Conservation (phyloP, 2,329 filamentous ascomycete species). For the Amphichorda felina region DNA sequence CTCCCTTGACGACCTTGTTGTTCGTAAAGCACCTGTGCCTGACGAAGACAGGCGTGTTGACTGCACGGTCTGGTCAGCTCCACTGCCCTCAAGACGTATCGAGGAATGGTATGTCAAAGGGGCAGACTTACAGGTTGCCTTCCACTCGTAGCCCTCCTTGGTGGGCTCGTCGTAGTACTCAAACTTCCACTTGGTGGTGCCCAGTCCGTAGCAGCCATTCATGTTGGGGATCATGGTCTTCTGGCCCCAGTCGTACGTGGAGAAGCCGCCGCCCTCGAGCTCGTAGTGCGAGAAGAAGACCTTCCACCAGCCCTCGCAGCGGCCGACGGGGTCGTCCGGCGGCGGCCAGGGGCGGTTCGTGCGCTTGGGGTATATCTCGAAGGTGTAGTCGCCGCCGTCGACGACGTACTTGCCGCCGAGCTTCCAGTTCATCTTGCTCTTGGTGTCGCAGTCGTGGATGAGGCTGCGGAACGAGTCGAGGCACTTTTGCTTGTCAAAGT, state of each 20-base stretch:
- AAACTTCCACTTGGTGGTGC: slow-evolving; percentile 12
- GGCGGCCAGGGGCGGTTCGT: slow-evolving; percentile 9
- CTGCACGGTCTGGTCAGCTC: background rate
- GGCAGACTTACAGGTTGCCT: slow-evolving; percentile 5
- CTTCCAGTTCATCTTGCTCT: slow-evolving; percentile 19
- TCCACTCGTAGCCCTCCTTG: slow-evolving; percentile 11
- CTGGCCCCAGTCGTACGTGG: slow-evolving; percentile 12
- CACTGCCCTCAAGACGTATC: background rate
- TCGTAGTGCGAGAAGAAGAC: slow-evolving; percentile 8
- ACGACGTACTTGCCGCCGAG: slow-evolving; percentile 10
- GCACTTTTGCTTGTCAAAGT: slow-evolving; percentile 9
- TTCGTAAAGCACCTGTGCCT: slow-evolving; percentile 10
- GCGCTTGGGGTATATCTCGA: slow-evolving; percentile 9
- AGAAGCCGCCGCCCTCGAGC: slow-evolving; percentile 12
- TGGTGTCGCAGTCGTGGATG: slow-evolving; percentile 15
- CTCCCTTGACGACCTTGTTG: slow-evolving; percentile 9
- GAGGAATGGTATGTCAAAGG: background rate
- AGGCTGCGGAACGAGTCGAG: slow-evolving; percentile 8
- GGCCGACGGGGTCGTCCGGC: slow-evolving; percentile 8
- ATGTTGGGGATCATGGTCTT: slow-evolving; percentile 9
- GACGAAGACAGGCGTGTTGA: slow-evolving; percentile 11
- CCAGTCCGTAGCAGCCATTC: slow-evolving; percentile 9
- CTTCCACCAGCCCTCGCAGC: slow-evolving; percentile 11
- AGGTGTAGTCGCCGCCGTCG: slow-evolving; percentile 11
- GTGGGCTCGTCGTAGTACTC: slow-evolving; percentile 12